Percentiles rank a stretch among this genome's conserved stretches.
Evolutionary conservation across 257 asterid genomes (phyloP).

Genomic region (Nicotiana undulata): DNA sequence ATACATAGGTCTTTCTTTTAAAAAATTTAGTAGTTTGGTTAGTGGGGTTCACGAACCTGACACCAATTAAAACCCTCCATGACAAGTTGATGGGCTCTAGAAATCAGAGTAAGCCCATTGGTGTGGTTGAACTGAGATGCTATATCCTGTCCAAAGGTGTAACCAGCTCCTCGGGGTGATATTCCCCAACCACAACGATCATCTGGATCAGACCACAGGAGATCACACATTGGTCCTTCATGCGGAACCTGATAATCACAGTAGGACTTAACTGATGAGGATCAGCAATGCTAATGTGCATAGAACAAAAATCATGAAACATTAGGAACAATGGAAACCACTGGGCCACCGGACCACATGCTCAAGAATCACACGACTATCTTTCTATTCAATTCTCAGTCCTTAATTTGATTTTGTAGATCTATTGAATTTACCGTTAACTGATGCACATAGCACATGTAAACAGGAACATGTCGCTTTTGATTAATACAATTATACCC

Average conservation of each 20-base stretch:
- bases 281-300: neutral
- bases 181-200: conserved; percentile 99
- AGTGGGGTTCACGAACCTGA: conserved; percentile 52
- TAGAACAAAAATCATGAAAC: neutral
- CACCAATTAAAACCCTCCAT: conserved; percentile 99
- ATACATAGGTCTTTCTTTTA: neutral
- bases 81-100: conserved; percentile 98
- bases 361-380: neutral
- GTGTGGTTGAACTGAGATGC: conserved; percentile 97
- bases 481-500: neutral
- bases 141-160: conserved; percentile 96
- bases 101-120: conserved; percentile 81
- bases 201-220: conserved; percentile 97
- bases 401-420: neutral
- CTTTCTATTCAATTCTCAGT: neutral
- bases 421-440: neutral
- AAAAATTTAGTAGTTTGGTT: neutral
- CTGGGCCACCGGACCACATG: neutral
- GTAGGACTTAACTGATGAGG: neutral
- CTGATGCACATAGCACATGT: neutral
- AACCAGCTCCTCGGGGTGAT: conserved; percentile 98
- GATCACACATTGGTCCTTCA: conserved; percentile 99
- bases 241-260: conserved; percentile 71
- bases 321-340: neutral
- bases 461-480: neutral